Conservation (phyloP, 352 stramenopile genomes). For the Phytophthora fragariae region DNA sequence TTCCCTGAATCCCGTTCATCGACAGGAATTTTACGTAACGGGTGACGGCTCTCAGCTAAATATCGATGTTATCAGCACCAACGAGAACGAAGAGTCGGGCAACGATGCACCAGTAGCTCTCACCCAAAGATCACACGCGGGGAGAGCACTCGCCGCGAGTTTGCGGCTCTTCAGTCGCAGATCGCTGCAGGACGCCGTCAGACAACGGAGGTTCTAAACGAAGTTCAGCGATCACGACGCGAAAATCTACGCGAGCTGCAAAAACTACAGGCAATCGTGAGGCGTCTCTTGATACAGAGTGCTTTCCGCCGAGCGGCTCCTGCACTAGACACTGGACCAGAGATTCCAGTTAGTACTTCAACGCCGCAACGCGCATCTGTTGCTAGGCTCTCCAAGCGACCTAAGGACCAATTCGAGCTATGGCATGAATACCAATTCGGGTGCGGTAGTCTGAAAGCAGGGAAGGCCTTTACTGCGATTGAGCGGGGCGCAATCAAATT, state of each 20-base stretch:
- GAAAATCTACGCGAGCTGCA: background rate
- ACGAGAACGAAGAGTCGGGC: background rate
- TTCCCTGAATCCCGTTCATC: slow-evolving; percentile 2
- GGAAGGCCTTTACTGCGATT: background rate
- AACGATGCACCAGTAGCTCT: too few species aligned
- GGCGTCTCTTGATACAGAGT: background rate
- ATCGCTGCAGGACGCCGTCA: background rate
- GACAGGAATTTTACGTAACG: slow-evolving; percentile 10
- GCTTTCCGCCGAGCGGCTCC: too few species aligned
- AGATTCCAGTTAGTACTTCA: too few species aligned
- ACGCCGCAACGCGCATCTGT: too few species aligned
- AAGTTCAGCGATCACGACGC: background rate
- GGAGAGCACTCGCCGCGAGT: background rate
- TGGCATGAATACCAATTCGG: background rate
- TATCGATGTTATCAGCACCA: background rate
- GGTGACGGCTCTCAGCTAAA: slow-evolving; percentile 13
- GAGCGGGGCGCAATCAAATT: background rate
- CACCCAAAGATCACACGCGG: too few species aligned
- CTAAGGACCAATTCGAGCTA: background rate
- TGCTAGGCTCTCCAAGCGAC: background rate
- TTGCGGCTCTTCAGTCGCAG: slow-evolving; percentile 16
- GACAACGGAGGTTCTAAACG: slow-evolving; percentile 7
- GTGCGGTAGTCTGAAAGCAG: background rate
- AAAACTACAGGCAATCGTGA: background rate
- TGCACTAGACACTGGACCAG: too few species aligned